Conservation (phyloP, 805 yeast species). For the Torulaspora quercuum region DNA sequence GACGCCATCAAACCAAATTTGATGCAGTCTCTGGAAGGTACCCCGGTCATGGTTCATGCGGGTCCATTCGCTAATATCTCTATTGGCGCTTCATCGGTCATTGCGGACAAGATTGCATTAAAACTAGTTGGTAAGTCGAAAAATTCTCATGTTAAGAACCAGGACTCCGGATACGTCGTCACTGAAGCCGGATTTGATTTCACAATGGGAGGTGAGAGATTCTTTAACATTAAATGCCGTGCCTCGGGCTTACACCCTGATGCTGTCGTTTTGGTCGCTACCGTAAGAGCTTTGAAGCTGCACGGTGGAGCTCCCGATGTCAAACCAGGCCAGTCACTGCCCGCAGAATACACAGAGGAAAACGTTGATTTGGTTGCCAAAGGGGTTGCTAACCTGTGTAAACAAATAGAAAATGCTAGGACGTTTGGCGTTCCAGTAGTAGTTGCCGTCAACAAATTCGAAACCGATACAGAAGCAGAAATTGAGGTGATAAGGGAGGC, state of each 20-base stretch:
- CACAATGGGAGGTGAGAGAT: slow-evolving; percentile 99
- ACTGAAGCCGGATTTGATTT: slow-evolving; percentile 99
- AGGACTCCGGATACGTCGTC: slow-evolving; percentile 76
- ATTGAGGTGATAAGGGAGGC: slow-evolving; percentile 74
- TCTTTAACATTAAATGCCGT: slow-evolving; percentile 92
- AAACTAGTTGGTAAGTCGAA: slow-evolving; percentile 74
- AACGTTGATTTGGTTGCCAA: slow-evolving; percentile 69
- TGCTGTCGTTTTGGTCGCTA: slow-evolving; percentile 89
- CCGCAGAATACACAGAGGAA: slow-evolving; percentile 75
- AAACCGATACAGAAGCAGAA: slow-evolving; percentile 77
- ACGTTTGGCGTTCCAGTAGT: slow-evolving; percentile 88
- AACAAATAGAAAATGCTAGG: slow-evolving; percentile 83
- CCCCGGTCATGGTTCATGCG: slow-evolving; percentile 96
- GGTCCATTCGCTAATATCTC: slow-evolving; percentile 98
- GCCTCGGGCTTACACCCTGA: slow-evolving; percentile 85
- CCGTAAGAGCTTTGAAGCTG: slow-evolving; percentile 92
- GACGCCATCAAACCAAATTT: slow-evolving; percentile 95
- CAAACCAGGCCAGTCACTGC: slow-evolving; percentile 86
- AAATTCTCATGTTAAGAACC: slow-evolving; percentile 32
- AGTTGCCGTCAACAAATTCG: slow-evolving; percentile 88
- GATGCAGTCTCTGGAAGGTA: slow-evolving; percentile 97
- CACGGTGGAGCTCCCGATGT: slow-evolving; percentile 98
- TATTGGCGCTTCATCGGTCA: slow-evolving; percentile 91
- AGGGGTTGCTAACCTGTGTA: slow-evolving; percentile 85
- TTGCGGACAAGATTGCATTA: slow-evolving; percentile 90